Conservation (phyloP, 177 flowering plant species). For the Telopea speciosissima region DNA sequence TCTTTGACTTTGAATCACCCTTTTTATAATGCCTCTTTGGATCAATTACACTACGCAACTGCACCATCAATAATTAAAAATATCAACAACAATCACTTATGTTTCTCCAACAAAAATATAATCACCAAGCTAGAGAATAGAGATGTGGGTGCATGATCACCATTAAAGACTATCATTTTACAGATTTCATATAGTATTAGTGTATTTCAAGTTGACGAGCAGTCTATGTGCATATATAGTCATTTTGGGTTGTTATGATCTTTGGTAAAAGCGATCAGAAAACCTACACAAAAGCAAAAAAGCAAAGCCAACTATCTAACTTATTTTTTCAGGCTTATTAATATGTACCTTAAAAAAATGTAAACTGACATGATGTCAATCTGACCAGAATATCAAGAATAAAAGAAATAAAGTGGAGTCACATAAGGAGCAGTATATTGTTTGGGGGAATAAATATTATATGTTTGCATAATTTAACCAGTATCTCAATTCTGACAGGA, state of each 20-base stretch:
- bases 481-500: not conserved
- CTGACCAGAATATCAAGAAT: not conserved
- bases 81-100: not conserved
- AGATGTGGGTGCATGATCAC: not conserved
- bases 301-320: too few relatives aligned
- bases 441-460: too few relatives aligned
- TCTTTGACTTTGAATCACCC: slow-evolving; percentile 57
- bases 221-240: not conserved
- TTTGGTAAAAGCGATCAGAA: not conserved
- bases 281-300: not conserved
- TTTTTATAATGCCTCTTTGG: slow-evolving; percentile 95
- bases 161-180: not conserved
- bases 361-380: too few relatives aligned
- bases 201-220: not conserved
- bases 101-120: not conserved
- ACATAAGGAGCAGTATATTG: too few relatives aligned
- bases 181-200: not conserved
- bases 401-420: not conserved
- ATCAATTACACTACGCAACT: slow-evolving; percentile 78
- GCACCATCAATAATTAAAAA: slow-evolving; percentile 14
- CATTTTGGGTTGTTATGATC: not conserved
- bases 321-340: too few relatives aligned
- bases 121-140: not conserved
- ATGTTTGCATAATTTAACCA: not conserved
- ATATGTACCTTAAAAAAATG: too few relatives aligned